Evolutionary conservation across 768 basidiomycete species (phyloP).

Genomic region (Tubosaeta sp.): DNA sequence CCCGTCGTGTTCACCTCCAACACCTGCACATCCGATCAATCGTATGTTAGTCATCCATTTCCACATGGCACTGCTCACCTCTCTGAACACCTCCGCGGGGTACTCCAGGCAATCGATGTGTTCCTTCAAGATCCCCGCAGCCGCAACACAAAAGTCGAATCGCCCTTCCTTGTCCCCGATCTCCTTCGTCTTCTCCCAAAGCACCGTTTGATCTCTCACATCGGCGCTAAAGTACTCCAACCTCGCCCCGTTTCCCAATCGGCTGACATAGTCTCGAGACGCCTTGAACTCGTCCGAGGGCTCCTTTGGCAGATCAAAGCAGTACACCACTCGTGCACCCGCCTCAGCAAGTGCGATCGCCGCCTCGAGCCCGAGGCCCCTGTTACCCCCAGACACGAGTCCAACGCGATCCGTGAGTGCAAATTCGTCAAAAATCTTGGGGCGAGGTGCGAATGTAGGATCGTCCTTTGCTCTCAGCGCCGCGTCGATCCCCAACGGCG

Average conservation of each 20-base stretch:
- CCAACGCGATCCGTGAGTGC: conserved; percentile 53
- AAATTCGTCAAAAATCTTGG: conserved; percentile 60
- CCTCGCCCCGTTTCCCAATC: conserved; percentile 39
- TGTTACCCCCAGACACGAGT: conserved; percentile 60
- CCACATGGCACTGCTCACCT: conserved; percentile 35
- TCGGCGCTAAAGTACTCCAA: conserved; percentile 63
- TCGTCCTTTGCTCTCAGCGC: conserved; percentile 44
- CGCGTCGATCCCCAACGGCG: conserved; percentile 59
- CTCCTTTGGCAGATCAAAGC: conserved; percentile 54
- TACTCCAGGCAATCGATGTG: conserved; percentile 65
- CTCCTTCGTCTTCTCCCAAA: conserved; percentile 55
- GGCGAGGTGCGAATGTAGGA: conserved; percentile 29
- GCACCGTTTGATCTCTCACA: conserved; percentile 56
- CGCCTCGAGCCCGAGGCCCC: conserved; percentile 82
- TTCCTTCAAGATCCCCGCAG: conserved; percentile 65
- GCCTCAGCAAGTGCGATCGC: conserved; percentile 69
- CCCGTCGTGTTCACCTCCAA: conserved; percentile 63
- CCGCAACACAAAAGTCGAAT: conserved; percentile 74
- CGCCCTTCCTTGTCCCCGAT: conserved; percentile 66
- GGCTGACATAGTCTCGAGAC: conserved; percentile 48
- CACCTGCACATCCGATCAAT: conserved; percentile 39
- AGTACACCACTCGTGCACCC: conserved; percentile 67
- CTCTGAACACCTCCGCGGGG: conserved; percentile 58
- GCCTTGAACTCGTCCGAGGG: conserved; percentile 57
- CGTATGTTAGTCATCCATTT: not conserved